Evolutionary conservation across 2,329 filamentous ascomycete genomes (phyloP), one percentile per base, ranked within the genome.

Genomic region (Volutella citrinella): DNA sequence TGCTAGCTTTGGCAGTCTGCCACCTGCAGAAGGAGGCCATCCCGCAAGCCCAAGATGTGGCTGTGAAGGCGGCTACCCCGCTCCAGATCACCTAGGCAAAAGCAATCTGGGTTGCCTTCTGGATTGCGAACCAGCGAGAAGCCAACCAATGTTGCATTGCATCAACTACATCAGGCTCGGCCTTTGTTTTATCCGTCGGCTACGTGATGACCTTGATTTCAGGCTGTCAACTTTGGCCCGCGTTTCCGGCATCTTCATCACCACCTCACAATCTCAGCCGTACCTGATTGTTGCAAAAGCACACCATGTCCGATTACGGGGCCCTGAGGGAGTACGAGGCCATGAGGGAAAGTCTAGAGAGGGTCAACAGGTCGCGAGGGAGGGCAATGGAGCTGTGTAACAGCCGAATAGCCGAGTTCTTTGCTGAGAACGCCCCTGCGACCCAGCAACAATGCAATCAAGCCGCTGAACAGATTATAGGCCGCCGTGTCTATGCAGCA

Each of bases 391-490:
- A 27, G 15, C 15, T 27, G 18, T 15, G 13, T 10, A 27, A 14
- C 10, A 10, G n/a, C 25, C 30, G 26, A 17, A 32, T 32, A 18
- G 20, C 30, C 8, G 22, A 32, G 14, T 32, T 32, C 30, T 26
- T 32, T 19, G 13, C 14, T 7, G 30, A 32, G 5, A 32, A 32
- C 30, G 12, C 21, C 16, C 11, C 21, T 19, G 15, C 21, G 11
- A 32, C 30, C 21, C 30, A 32, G 21, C 16, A 25, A 19, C 15
- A 26, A 32, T 32, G 30, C 22, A 19, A 32, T 17, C 21, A 25
- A 24, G 11, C 14, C 15, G 30, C 30, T 19, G 22, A 25, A 26
- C 21, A 32, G 15, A 26, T 32, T 32, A 6, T 19, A 19, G 30
- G 30, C 21, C 20, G 16, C 21, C 22, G 15, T 32, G 21, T 32